Conservation (phyloP, 495 filamentous ascomycete genomes). For the Rostrohypoxylon terebratum region DNA sequence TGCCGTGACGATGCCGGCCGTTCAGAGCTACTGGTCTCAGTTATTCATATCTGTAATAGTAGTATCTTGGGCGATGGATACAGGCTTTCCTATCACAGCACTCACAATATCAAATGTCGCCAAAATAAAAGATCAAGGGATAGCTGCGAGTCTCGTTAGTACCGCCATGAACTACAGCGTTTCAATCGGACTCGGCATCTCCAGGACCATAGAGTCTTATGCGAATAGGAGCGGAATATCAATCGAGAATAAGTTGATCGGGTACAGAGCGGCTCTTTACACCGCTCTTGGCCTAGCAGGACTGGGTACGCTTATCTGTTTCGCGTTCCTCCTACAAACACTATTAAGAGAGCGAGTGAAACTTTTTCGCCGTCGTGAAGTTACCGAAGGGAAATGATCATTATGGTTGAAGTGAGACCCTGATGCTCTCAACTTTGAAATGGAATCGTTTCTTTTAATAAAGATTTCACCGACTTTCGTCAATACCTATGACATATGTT, state of each 20-base stretch:
- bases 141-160: slow-evolving; percentile 71
- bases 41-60: slow-evolving; percentile 66
- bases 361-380: background rate
- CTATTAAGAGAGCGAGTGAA: slow-evolving; percentile 10
- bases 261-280: slow-evolving; percentile 69
- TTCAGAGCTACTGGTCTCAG: slow-evolving; percentile 68
- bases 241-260: slow-evolving; percentile 47
- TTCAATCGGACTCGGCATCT: slow-evolving; percentile 73
- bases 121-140: slow-evolving; percentile 65
- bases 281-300: slow-evolving; percentile 65
- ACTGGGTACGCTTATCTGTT: slow-evolving; percentile 57
- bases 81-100: slow-evolving; percentile 68
- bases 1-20: slow-evolving; percentile 58
- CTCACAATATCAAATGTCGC: slow-evolving; percentile 67
- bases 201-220: slow-evolving; percentile 70
- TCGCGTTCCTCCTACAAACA: slow-evolving; percentile 23
- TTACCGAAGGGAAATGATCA: background rate
- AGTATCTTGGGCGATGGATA: slow-evolving; percentile 69
- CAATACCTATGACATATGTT: no score
- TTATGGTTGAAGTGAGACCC: no score
- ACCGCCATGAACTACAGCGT: slow-evolving; percentile 77
- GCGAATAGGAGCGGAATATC: slow-evolving; percentile 61
- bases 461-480: no score
- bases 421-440: no score
- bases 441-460: no score